A percentile compares a stretch with the other conserved stretches of the same genome.
These are phyloP conservation scores for Asclepias syriaca DNA, from an alignment of 257 asterid genomes.

Conservation along the genomic window DNA sequence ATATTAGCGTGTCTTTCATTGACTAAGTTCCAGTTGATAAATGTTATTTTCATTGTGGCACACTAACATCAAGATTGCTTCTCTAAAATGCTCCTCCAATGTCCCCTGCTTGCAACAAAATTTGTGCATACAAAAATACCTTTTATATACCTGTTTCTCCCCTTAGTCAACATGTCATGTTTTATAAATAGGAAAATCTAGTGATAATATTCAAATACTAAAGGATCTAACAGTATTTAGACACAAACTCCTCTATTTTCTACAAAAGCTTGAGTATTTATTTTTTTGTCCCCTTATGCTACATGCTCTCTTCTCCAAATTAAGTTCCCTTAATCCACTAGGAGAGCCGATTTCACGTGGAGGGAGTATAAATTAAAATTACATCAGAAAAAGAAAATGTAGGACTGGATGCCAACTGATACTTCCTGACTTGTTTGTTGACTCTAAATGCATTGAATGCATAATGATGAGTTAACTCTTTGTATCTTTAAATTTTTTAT, in stretches of 20 bases:
- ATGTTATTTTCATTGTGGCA: not conserved
- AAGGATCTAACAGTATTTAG: not conserved
- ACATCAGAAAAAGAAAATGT: not conserved
- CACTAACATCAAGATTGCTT: not conserved
- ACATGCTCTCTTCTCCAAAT: not conserved
- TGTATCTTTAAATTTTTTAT: not conserved
- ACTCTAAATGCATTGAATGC: not conserved
- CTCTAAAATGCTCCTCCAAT: not conserved
- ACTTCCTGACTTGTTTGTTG: not conserved
- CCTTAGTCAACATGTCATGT: not conserved
- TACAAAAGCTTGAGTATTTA: not conserved
- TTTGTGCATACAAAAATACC: not conserved
- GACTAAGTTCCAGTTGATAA: not conserved
- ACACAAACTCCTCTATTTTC: not conserved
- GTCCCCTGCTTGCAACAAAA: not conserved
- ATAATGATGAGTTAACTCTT: not conserved
- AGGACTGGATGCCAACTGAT: not conserved
- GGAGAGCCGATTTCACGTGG: not conserved
- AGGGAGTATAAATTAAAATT: not conserved
- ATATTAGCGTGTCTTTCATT: not conserved
- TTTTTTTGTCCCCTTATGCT: not conserved
- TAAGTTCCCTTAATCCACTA: not conserved
- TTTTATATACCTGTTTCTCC: not conserved
- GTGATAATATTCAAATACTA: not conserved
- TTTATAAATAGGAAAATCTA: not conserved